Base-by-base conservation (phyloP, 2,329 filamentous ascomycete genomes). In the Cytospora piceicola region DNA sequence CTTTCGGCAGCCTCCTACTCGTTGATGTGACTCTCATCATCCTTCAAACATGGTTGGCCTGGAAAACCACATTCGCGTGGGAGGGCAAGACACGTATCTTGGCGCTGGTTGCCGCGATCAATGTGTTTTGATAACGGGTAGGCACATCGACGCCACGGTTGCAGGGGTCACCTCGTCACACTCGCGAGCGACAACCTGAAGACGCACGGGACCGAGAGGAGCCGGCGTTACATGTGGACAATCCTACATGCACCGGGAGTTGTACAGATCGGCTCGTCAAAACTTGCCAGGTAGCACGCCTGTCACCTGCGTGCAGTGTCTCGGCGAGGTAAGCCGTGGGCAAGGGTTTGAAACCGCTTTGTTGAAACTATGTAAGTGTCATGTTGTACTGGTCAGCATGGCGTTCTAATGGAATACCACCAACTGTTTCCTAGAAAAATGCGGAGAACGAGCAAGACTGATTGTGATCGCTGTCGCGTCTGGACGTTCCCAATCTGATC, bases 1-100 rank as follows among this genome's bases (percentile, higher is more conserved):
- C 79, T 8, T 68, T 79, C 29, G 79, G 82, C 3, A 77, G 70
- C 36, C 66, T 75, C 22, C 69, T 72, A 32, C 58, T 81, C 24
- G 67, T 81, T 11, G 71, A 72, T 58, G 58, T 75, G 7, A 70
- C 77, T 63, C 70, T 75, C 46, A 64, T 80, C 12, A n/a, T 76
- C 32, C 46, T 77, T 34, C 76, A 75, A 63, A 69, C 71, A 11
- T 70, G 72, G 27, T 57, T 76, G 24, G 77, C 75, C 32, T 81
- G 77, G 79, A 58, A 30, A 12, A 36, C 58, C 49, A 49, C 60
- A 12, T 60, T 63, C 20, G 66, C 63, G 34, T 66, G 61, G 56
- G 58, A 53, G 46, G 63, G 29, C 20, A 60, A 61, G 51, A 59
- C 51, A 55, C 59, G 60, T 11, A 51, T 63, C 14, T 34, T 68